Conservation (phyloP, 2,329 filamentous ascomycete species). For the Hypoxylon sp. region DNA sequence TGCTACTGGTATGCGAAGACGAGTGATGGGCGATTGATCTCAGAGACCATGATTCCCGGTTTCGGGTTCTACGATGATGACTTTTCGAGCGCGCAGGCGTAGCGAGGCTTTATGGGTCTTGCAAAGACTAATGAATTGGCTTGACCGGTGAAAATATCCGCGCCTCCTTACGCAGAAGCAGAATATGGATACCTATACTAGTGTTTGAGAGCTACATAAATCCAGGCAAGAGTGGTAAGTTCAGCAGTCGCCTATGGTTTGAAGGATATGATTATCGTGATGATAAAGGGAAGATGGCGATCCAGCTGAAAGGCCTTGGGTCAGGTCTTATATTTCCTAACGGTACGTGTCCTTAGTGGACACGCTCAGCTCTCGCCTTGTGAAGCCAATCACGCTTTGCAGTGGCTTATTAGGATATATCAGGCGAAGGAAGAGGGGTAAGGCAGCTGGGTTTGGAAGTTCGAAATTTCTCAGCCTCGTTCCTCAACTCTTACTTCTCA, state of each 20-base stretch:
- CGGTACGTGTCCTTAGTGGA: neutral
- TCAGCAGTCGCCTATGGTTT: neutral
- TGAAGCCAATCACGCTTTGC: neutral
- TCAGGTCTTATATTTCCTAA: neutral
- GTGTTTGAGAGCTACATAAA: too few relatives aligned
- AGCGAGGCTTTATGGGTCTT: constrained; percentile 65
- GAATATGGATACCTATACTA: too few relatives aligned
- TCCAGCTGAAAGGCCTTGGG: neutral
- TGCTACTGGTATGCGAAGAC: constrained; percentile 55
- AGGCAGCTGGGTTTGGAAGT: too few relatives aligned
- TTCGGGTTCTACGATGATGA: constrained; percentile 77
- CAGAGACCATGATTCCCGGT: constrained; percentile 76
- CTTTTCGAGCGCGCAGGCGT: constrained; percentile 67
- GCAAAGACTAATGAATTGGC: constrained; percentile 56
- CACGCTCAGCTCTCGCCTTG: too few relatives aligned
- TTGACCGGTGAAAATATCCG: constrained; percentile 9
- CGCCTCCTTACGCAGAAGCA: too few relatives aligned
- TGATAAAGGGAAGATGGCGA: neutral
- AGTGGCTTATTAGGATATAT: neutral
- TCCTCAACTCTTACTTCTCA: neutral
- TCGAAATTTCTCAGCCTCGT: neutral
- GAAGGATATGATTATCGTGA: neutral
- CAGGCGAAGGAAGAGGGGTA: too few relatives aligned
- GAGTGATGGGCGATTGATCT: constrained; percentile 70
- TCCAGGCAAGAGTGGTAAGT: neutral